A percentile compares a stretch with the other conserved stretches of the same genome.
phyloP scores from a whole-genome alignment of 2,329 filamentous ascomycete species.

The Phoma sp. region DNA sequence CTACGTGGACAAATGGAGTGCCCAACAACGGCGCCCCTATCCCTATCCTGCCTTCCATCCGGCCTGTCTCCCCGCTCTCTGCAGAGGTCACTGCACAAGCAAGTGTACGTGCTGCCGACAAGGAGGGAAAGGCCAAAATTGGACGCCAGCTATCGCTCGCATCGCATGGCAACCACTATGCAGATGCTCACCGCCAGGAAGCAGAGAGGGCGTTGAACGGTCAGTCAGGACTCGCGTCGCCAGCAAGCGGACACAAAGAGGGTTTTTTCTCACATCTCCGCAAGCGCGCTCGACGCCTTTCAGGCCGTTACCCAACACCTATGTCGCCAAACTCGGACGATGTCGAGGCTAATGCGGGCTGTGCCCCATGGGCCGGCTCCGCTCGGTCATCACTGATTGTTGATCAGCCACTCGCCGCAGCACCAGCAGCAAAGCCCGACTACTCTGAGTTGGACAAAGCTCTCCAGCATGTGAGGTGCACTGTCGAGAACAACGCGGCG shows the following conservation, averaged over 20 bases:
- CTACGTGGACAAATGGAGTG: conserved; percentile 88
- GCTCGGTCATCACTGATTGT: conserved; percentile 85
- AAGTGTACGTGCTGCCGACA: conserved; percentile 65
- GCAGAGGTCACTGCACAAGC: conserved; percentile 91
- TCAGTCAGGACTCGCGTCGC: conserved; percentile 75
- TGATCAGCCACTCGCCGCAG: conserved; percentile 60
- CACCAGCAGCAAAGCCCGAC: conserved; percentile 57
- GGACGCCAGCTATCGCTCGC: conserved; percentile 91
- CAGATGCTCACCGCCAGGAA: conserved; percentile 87
- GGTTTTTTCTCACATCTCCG: conserved; percentile 98
- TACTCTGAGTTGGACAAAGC: conserved; percentile 68
- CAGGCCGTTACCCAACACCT: conserved; percentile 85
- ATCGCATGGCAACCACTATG: conserved; percentile 91
- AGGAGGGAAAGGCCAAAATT: conserved; percentile 81
- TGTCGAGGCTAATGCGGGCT: conserved; percentile 90
- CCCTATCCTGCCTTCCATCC: conserved; percentile 92
- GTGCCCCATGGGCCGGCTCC: conserved; percentile 80
- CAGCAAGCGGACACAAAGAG: conserved; percentile 83
- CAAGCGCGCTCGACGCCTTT: conserved; percentile 90
- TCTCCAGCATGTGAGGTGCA: conserved; percentile 66
- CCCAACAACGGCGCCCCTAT: conserved; percentile 84
- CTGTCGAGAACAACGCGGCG: conserved; percentile 58
- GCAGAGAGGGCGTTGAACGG: conserved; percentile 91
- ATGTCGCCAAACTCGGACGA: conserved; percentile 83
- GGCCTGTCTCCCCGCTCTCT: conserved; percentile 94